Percentiles rank a stretch among this genome's conserved stretches.
These are phyloP conservation scores for Phialophora verrucosa DNA, from an alignment of 2,329 filamentous ascomycete genomes.

Conservation along the genomic window DNA sequence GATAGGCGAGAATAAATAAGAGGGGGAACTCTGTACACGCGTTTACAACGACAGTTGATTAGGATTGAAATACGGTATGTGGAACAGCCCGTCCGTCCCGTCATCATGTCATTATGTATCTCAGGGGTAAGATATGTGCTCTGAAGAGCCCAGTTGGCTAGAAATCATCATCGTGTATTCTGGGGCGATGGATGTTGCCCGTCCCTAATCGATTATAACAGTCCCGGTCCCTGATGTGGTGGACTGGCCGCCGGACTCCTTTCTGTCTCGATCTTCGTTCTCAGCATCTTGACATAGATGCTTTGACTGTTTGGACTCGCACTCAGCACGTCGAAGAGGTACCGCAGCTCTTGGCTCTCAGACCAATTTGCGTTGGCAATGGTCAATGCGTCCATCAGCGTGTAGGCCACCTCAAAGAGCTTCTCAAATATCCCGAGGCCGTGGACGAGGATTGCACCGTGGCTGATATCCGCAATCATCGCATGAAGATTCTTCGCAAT, in stretches of 20 bases:
- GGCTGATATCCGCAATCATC: constrained; percentile 29
- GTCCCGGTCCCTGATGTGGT: constrained; percentile 1
- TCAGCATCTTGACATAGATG: constrained; percentile 39
- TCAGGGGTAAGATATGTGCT: background rate
- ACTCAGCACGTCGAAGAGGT: constrained; percentile 36
- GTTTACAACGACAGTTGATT: background rate
- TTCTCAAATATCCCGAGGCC: constrained; percentile 40
- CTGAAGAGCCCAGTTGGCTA: background rate
- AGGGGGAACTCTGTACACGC: too few relatives aligned
- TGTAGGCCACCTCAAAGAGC: constrained; percentile 38
- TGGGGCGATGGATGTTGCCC: background rate
- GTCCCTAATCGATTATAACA: background rate
- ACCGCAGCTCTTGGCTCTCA: constrained; percentile 35
- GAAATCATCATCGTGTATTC: background rate
- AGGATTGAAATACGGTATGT: background rate
- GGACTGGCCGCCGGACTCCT: constrained; percentile 31
- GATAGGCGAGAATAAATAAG: too few relatives aligned
- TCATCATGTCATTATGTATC: background rate
- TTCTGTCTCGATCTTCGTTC: constrained; percentile 38
- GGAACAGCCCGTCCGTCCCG: background rate
- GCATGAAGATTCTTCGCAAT: constrained; percentile 63
- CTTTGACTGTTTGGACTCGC: constrained; percentile 39
- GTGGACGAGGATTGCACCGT: constrained; percentile 37
- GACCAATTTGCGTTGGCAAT: constrained; percentile 38
- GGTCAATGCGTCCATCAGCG: constrained; percentile 40